Percentiles rank a stretch among this genome's conserved stretches.
Conservation (phyloP, 306 rosid genomes). For the Mucuna pruriens region DNA sequence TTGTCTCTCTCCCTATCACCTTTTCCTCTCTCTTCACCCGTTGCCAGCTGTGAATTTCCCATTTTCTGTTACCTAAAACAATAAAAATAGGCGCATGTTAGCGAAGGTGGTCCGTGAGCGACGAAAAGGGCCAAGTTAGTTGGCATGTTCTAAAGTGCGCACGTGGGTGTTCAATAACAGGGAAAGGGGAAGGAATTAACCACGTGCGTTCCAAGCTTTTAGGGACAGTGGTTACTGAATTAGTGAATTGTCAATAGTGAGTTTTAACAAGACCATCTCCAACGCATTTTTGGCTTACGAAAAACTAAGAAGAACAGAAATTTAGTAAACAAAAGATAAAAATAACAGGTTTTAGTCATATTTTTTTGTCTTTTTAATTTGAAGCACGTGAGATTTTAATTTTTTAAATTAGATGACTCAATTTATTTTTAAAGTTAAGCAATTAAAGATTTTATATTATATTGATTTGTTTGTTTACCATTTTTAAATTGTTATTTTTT, state of each 20-base stretch:
- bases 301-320: too few relatives aligned
- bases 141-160: neutral
- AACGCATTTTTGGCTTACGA: too few relatives aligned
- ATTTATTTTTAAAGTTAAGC: too few relatives aligned
- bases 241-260: neutral
- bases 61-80: conserved; percentile 7
- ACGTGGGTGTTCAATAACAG: neutral
- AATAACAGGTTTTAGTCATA: too few relatives aligned
- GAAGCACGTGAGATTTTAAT: too few relatives aligned
- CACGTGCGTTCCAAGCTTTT: neutral
- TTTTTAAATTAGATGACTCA: too few relatives aligned
- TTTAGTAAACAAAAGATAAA: too few relatives aligned
- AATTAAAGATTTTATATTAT: too few relatives aligned
- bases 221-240: neutral
- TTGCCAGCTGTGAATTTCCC: neutral
- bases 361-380: too few relatives aligned
- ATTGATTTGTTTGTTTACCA: too few relatives aligned
- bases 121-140: neutral
- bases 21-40: conserved; percentile 22
- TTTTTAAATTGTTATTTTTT: too few relatives aligned
- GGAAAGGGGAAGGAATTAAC: neutral
- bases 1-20: conserved; percentile 28
- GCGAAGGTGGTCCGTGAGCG: neutral
- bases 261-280: too few relatives aligned
- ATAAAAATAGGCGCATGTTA: neutral